phyloP scores from a whole-genome alignment of 352 stramenopile species.

The Globisporangium orthogonon region DNA sequence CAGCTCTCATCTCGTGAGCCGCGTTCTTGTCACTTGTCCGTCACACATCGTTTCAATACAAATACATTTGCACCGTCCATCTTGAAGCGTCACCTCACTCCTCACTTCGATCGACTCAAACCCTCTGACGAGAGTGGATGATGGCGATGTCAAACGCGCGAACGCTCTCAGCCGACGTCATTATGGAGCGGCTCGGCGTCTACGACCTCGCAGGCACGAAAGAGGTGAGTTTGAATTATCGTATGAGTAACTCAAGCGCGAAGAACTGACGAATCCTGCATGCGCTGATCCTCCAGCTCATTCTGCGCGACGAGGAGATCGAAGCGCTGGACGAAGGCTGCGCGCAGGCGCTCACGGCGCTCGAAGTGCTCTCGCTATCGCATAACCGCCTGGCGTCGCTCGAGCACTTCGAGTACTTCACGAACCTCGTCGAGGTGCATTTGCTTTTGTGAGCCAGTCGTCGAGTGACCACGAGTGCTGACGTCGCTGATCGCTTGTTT shows the following conservation, averaged over 20 bases:
- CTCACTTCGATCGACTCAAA: neutral
- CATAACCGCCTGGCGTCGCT: conserved; percentile 66
- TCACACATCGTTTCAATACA: neutral
- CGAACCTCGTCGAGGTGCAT: conserved; percentile 65
- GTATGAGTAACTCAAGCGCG: neutral
- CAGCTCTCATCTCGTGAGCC: conserved; percentile 4
- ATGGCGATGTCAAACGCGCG: neutral
- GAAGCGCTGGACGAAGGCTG: conserved; percentile 39
- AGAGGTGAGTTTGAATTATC: conserved; percentile 26
- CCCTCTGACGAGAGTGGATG: neutral
- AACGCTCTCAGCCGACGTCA: conserved; percentile 36
- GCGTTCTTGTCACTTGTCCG: too few species aligned
- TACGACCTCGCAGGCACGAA: conserved; percentile 60
- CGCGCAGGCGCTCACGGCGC: conserved; percentile 41
- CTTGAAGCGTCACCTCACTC: neutral
- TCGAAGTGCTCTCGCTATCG: conserved; percentile 80
- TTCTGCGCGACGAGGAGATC: conserved; percentile 62
- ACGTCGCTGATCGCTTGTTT: neutral
- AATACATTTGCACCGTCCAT: too few species aligned
- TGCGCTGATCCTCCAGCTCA: conserved; percentile 31
- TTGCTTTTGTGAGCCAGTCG: neutral
- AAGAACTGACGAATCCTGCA: neutral
- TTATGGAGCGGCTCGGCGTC: conserved; percentile 47
- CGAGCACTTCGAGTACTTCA: conserved; percentile 56
- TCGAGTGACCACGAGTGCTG: neutral